Conservation (phyloP, 345 rosid species). For the Bruguiera gymnorhiza region DNA sequence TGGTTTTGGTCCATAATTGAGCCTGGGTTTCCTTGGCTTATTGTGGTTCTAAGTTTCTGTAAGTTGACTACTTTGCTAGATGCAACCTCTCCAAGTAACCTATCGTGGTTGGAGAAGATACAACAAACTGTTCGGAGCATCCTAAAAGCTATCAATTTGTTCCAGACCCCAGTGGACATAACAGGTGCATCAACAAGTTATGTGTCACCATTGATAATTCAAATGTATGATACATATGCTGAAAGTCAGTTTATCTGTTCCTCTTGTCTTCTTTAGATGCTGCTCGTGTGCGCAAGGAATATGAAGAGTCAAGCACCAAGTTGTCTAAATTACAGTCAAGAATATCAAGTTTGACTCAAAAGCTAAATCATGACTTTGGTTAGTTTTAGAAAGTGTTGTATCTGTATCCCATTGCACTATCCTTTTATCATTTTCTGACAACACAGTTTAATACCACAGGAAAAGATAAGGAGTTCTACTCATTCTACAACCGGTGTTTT, state of each 20-base stretch:
- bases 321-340: conserved; percentile 78
- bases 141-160: conserved; percentile 67
- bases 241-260: conserved; percentile 13
- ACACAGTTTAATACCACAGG: conserved; percentile 48
- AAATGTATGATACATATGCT: conserved; percentile 7
- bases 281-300: conserved; percentile 74
- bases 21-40: conserved; percentile 1
- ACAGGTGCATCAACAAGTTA: conserved; percentile 45
- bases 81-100: conserved; percentile 37
- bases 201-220: conserved; percentile 1
- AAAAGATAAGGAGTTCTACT: conserved; percentile 82
- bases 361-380: conserved; percentile 89
- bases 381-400: conserved; percentile 31
- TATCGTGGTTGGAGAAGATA: conserved; percentile 85
- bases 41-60: conserved; percentile 1
- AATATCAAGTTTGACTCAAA: conserved; percentile 72
- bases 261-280: conserved; percentile 55
- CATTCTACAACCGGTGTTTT: conserved; percentile 72
- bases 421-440: conserved; percentile 24
- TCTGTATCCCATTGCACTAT: background rate
- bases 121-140: conserved; percentile 54
- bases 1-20: too few relatives aligned
- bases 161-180: conserved; percentile 69
- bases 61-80: conserved; percentile 29
- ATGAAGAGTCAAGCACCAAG: conserved; percentile 67